A percentile compares a stretch with the other conserved stretches of the same genome.
Evolutionary conservation across 306 rosid species (phyloP).

Genomic region (Dicorynia guianensis): DNA sequence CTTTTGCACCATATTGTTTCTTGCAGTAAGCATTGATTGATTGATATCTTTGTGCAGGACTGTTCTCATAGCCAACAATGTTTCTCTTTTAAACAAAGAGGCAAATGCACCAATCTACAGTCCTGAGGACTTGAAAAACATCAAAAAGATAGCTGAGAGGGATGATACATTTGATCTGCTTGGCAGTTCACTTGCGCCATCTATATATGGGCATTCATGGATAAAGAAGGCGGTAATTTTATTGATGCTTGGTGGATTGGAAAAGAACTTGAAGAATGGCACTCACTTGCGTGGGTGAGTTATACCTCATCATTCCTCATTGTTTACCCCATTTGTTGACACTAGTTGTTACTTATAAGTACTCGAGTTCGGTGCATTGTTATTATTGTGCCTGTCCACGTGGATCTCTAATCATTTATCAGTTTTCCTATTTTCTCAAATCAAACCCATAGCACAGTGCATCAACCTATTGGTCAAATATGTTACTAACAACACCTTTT

Average conservation of each 20-base stretch:
- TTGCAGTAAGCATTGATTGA: slow-evolving; percentile 37
- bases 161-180: slow-evolving; percentile 90
- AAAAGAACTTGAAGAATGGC: slow-evolving; percentile 96
- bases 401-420: neutral
- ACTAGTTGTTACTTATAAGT: slow-evolving; percentile 23
- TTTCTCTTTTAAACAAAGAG: slow-evolving; percentile 93
- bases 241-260: slow-evolving; percentile 95
- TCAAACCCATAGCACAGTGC: neutral
- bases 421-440: slow-evolving; percentile 1
- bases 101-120: slow-evolving; percentile 92
- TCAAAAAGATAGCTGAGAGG: slow-evolving; percentile 86
- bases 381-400: neutral
- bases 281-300: slow-evolving; percentile 98
- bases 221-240: slow-evolving; percentile 94
- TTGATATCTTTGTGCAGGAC: slow-evolving; percentile 65
- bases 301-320: slow-evolving; percentile 27
- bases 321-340: slow-evolving; percentile 10
- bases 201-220: slow-evolving; percentile 97
- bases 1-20: slow-evolving; percentile 7
- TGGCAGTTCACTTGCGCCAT: slow-evolving; percentile 95
- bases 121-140: slow-evolving; percentile 77
- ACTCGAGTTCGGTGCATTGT: slow-evolving; percentile 19
- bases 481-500: slow-evolving; percentile 33
- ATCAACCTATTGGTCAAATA: slow-evolving; percentile 10
- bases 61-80: slow-evolving; percentile 88